Evolutionary conservation across 192 early-diverging fungal species (phyloP), one percentile per base, ranked within the genome.

Genomic region (Geranomyces michiganensis): DNA sequence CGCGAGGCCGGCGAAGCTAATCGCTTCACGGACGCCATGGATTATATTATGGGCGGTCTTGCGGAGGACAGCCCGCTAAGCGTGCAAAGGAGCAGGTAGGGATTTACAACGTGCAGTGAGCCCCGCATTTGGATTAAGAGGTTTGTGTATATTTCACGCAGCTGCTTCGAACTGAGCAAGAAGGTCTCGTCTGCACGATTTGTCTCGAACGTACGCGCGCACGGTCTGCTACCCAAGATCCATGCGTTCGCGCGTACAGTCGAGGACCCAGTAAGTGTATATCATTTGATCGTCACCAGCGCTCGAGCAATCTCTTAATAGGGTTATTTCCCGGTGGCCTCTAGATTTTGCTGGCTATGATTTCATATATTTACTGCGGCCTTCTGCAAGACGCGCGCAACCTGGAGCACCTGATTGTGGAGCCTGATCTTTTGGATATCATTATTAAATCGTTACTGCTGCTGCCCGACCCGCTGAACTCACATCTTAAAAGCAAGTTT

Each of bases 1-100:
- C 70, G 84, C 9, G 85, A 87, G 45, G 71, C 78, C 0, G 88
- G 88, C 0, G 85, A 86, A 31, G 72, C 72, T 33, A 81, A 87
- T 30, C 61, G 78, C 30, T 88, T 89, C 59, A 77, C 60, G 22
- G 88, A 89, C 61, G 87, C 86, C 62, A 87, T 89, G 75, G 82
- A 81, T 12, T 89, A 89, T 68, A 73, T 83, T 29, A 17, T 89
- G 26, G 80, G 77, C n/a, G 88, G 88, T 5, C 60, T 89, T 2
- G 59, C 67, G n/a, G 46, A 60, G 24, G 75, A 68, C 31, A 82
- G 88, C 45, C 71, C 74, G 29, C 51, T 78, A 3, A 78, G 70
- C 46, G 71, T 89, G 5, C 79, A 75, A 21, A 47, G 81, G 68
- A 74, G 68, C 13, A 89, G 86, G 86, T 88, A 41, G 0, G 48